phyloP scores from a whole-genome alignment of 2,329 filamentous ascomycete species.

The Aspergillus cejpii region DNA sequence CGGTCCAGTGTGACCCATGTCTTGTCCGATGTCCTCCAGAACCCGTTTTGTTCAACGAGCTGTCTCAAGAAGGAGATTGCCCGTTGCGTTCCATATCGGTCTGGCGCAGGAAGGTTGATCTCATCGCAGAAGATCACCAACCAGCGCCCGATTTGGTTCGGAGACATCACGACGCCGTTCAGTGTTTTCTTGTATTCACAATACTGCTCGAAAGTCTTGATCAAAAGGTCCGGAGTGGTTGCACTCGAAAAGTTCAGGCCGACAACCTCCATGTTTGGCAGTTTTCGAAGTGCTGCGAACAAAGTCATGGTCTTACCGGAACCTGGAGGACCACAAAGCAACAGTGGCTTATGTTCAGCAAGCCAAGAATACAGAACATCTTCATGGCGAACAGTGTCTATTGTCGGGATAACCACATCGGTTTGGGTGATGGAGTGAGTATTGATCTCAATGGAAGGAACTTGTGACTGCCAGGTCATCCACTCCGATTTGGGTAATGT shows the following conservation, averaged over 20 bases:
- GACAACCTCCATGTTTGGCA: constrained; percentile 98
- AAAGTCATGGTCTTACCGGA: constrained; percentile 99
- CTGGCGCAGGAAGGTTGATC: constrained; percentile 95
- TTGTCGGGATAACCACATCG: constrained; percentile 93
- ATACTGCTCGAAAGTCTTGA: constrained; percentile 99
- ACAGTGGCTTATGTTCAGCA: constrained; percentile 92
- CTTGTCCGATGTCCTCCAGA: constrained; percentile 97
- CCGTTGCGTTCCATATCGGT: constrained; percentile 94
- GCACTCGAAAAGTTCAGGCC: constrained; percentile 99
- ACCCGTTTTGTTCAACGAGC: constrained; percentile 96
- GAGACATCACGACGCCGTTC: constrained; percentile 90
- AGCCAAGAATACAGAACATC: constrained; percentile 99
- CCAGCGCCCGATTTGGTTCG: constrained; percentile 95
- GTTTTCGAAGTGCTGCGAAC: constrained; percentile 91
- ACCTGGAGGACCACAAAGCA: constrained; percentile 94
- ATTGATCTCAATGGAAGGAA: constrained; percentile 91
- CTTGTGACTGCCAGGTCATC: constrained; percentile 89
- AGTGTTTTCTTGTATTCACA: constrained; percentile 99
- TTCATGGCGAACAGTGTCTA: constrained; percentile 95
- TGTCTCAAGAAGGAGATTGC: constrained; percentile 97
- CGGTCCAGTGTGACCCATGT: constrained; percentile 96
- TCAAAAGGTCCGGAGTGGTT: constrained; percentile 91
- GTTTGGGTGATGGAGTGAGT: constrained; percentile 97
- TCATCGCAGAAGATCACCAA: constrained; percentile 98
- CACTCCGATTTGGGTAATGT: constrained; percentile 80